Conservation (phyloP, 2,329 filamentous ascomycete genomes). For the Cercospora zeae-maydis region DNA sequence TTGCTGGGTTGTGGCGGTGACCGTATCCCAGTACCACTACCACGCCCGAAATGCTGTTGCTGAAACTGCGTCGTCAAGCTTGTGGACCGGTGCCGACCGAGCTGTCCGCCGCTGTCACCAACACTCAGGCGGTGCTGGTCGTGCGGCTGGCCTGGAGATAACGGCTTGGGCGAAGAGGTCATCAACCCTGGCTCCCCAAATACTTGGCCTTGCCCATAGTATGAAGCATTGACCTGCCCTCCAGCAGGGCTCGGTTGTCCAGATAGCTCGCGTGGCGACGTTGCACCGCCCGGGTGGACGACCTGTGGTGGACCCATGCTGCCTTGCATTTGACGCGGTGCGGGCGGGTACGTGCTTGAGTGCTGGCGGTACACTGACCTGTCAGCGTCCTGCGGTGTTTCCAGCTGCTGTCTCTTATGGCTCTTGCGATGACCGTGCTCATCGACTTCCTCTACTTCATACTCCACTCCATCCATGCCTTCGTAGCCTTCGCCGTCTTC, state of each 20-base stretch:
- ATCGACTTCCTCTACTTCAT: constrained; percentile 61
- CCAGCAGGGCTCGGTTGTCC: constrained; percentile 29
- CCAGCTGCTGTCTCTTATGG: constrained; percentile 68
- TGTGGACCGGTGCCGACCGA: constrained; percentile 60
- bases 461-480: constrained; percentile 62
- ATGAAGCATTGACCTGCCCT: constrained; percentile 23
- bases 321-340: constrained; percentile 27
- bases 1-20: constrained; percentile 49
- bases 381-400: constrained; percentile 52
- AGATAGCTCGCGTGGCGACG: constrained; percentile 40
- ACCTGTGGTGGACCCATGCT: constrained; percentile 39
- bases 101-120: constrained; percentile 37
- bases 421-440: constrained; percentile 59
- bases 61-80: constrained; percentile 63
- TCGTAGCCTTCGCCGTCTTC: constrained; percentile 53
- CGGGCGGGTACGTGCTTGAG: constrained; percentile 71
- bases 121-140: constrained; percentile 54
- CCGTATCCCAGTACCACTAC: constrained; percentile 52
- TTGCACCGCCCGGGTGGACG: constrained; percentile 32
- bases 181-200: constrained; percentile 66
- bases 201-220: constrained; percentile 49
- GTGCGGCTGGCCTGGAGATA: constrained; percentile 61
- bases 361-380: constrained; percentile 61
- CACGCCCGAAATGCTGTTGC: constrained; percentile 60
- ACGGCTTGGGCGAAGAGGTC: constrained; percentile 82